phyloP scores from a whole-genome alignment of 345 rosid genomes.

The Sonneratia caseolaris region DNA sequence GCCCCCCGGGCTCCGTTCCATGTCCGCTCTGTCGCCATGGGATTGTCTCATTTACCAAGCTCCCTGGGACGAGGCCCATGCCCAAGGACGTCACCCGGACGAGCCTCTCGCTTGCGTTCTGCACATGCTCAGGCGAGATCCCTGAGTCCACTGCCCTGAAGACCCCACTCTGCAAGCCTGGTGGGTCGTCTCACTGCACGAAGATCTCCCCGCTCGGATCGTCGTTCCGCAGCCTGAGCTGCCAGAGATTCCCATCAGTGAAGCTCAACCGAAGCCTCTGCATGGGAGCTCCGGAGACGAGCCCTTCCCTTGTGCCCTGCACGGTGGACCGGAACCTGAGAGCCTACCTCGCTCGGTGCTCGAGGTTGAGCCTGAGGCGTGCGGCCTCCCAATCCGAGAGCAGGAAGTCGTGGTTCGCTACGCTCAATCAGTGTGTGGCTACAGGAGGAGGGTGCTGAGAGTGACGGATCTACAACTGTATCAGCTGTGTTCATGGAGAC shows the following conservation, averaged over 20 bases:
- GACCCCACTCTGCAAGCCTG: conserved; percentile 60
- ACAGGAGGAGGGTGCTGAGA: conserved; percentile 54
- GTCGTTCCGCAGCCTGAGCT: conserved; percentile 64
- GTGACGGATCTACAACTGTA: background rate
- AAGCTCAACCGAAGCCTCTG: conserved; percentile 52
- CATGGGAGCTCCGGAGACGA: conserved; percentile 53
- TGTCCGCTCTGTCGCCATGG: conserved; percentile 93
- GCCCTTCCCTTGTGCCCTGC: conserved; percentile 35
- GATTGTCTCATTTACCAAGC: conserved; percentile 66
- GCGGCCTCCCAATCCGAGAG: conserved; percentile 34
- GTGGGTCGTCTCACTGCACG: conserved; percentile 30
- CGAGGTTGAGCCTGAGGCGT: conserved; percentile 45
- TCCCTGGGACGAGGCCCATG: conserved; percentile 35
- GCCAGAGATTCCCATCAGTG: conserved; percentile 57
- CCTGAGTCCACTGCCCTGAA: conserved; percentile 40
- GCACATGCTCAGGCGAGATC: conserved; percentile 60
- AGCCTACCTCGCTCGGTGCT: conserved; percentile 33
- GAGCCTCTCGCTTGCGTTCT: conserved; percentile 63
- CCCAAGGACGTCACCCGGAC: conserved; percentile 45
- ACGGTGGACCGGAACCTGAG: conserved; percentile 20
- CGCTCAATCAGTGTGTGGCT: conserved; percentile 58
- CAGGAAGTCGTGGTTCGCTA: conserved; percentile 66
- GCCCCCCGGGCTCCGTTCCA: conserved; percentile 63
- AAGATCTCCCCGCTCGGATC: conserved; percentile 49
- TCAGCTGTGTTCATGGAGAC: background rate